Evolutionary conservation across 148 eudicot genomes (phyloP).

Genomic region (Spergularia bocconei): DNA sequence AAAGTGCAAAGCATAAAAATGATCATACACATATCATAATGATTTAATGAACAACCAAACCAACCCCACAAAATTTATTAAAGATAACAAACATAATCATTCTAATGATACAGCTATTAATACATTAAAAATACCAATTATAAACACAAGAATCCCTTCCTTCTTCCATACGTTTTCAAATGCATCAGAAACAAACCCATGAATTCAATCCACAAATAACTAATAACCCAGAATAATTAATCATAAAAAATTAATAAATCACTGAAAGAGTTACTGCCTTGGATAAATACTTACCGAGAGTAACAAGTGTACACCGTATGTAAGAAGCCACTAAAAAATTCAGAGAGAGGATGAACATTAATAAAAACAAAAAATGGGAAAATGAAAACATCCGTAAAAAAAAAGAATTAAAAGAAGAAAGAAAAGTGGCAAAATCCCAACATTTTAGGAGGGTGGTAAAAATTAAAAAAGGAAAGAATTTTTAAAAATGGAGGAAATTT

Average conservation of each 20-base stretch:
- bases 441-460: slow-evolving; percentile 6
- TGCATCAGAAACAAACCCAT: neutral
- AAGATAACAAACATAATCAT: slow-evolving; percentile 26
- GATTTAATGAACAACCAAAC: neutral
- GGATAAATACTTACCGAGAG: neutral
- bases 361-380: neutral
- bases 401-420: neutral
- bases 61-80: slow-evolving; percentile 6
- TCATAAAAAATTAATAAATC: too few species aligned
- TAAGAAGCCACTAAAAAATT: neutral
- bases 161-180: neutral
- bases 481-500: neutral
- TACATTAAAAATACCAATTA: neutral
- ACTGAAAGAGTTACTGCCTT: too few species aligned
- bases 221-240: neutral
- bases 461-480: neutral
- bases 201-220: neutral
- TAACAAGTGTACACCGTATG: neutral
- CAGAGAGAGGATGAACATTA: neutral
- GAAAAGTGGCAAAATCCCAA: slow-evolving; percentile 19
- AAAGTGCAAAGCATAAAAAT: neutral
- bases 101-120: slow-evolving; percentile 5
- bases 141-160: slow-evolving; percentile 14
- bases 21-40: slow-evolving; percentile 18
- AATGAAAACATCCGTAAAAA: neutral